These are phyloP conservation scores for Blastocystis hominis DNA, from an alignment of 352 stramenopile species.

Conservation along the genomic window DNA sequence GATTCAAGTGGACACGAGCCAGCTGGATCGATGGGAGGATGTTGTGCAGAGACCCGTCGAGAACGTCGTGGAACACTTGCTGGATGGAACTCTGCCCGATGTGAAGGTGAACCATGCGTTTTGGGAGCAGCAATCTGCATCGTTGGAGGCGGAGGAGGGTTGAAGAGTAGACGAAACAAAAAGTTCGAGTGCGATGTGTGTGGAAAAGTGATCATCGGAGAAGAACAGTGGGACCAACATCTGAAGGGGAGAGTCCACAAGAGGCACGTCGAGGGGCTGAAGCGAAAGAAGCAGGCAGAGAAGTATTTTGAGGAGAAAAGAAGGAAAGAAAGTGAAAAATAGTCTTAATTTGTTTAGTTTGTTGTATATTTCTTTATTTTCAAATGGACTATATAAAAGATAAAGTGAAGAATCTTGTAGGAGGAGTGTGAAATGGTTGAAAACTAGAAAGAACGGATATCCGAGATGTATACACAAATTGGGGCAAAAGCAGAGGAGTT, in stretches of 20 bases:
- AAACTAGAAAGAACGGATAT: background rate
- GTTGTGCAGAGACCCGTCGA: slow-evolving; percentile 67
- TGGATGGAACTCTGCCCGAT: background rate
- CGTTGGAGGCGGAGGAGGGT: background rate
- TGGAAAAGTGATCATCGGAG: slow-evolving; percentile 42
- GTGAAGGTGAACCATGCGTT: slow-evolving; percentile 24
- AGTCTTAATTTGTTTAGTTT: background rate
- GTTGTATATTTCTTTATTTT: background rate
- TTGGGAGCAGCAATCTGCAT: slow-evolving; percentile 19
- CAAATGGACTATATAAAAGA: background rate
- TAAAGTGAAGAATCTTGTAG: background rate
- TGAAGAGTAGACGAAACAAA: slow-evolving; percentile 24
- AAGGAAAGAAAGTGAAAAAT: background rate
- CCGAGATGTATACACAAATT: background rate
- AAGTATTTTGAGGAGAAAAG: slow-evolving; percentile 25
- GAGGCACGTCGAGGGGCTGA: background rate
- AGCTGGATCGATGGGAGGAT: slow-evolving; percentile 67
- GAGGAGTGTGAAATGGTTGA: background rate
- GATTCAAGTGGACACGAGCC: slow-evolving; percentile 73
- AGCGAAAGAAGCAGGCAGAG: background rate
- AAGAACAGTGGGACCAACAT: slow-evolving; percentile 54
- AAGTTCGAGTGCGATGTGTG: slow-evolving; percentile 55
- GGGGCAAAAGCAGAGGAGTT: background rate
- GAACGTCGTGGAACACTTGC: slow-evolving; percentile 68
- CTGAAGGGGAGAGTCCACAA: slow-evolving; percentile 39